Conservation (phyloP, 2,329 filamentous ascomycete species). For the Conoideocrella luteorostrata region DNA sequence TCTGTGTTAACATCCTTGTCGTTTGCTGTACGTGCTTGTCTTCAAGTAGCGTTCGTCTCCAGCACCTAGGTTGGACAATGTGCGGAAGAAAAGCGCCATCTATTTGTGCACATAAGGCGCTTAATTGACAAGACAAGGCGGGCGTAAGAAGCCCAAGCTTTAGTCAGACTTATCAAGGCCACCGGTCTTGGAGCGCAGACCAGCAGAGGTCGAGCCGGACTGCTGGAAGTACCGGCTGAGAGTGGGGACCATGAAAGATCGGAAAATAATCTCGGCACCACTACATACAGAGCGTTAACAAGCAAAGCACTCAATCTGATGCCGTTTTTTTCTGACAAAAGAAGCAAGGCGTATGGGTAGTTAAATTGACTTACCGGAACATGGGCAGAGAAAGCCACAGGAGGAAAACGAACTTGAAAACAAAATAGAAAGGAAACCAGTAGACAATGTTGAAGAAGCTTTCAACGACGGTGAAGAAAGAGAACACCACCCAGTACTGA, state of each 20-base stretch:
- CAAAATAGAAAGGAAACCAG: conserved; percentile 99
- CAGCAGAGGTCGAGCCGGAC: conserved; percentile 68
- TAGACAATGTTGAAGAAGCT: conserved; percentile 79
- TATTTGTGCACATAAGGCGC: not conserved
- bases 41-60: not conserved
- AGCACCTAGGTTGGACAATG: not conserved
- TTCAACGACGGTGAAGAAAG: conserved; percentile 77
- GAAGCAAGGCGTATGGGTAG: not conserved
- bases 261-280: conserved; percentile 94
- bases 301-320: not conserved
- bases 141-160: conserved; percentile 16
- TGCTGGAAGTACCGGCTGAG: conserved; percentile 84
- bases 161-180: conserved; percentile 65
- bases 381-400: conserved; percentile 96
- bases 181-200: conserved; percentile 84
- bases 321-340: not conserved
- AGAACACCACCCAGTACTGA: conserved; percentile 83
- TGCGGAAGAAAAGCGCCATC: not conserved
- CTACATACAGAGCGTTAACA: conserved; percentile 38
- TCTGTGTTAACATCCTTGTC: not conserved
- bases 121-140: not conserved
- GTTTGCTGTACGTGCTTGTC: not conserved
- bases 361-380: conserved; percentile 63
- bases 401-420: conserved; percentile 97
- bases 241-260: conserved; percentile 86